Base-by-base conservation (phyloP, 441 rosid genomes). In the Hura crepitans region DNA sequence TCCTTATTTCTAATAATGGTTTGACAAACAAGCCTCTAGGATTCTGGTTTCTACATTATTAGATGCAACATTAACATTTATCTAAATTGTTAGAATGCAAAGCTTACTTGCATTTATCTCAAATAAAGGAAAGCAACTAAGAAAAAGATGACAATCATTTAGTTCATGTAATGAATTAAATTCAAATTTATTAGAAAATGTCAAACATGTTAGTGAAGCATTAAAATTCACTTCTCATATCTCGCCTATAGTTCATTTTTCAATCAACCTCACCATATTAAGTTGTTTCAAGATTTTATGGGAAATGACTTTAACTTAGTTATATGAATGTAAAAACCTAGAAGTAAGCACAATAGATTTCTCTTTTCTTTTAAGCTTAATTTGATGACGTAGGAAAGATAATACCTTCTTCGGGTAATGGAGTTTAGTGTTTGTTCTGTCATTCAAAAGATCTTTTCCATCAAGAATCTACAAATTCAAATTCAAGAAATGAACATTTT, bases 11-110 rank as follows among this genome's bases (percentile, higher is more conserved):
- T 97, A 43, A 93, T 94, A 55, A 90, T 93, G 13, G 94, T 93
- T 64, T 93, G 96, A 77, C 98, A 93, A 14, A 96, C 88, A 54
- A 93, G 90, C 69, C 96, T 87, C 96, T 96, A 93, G 17, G 98
- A 80, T 74, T 93, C 94, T 6, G 92, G 96, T 77, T 86, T 91
- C 97, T 89, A 85, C 68, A 65, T 66, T 64, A 58, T 60, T 25
- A 68, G 14, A 39, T 55, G 5, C 25, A 4, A 46, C 56, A 61
- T 65, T 2, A 68, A 33, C 1, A 62, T 53, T 10, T 31, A 62
- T 20, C 60, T 65, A 63, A 53, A 27, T 22, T 49, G 51, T 22
- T 14, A 64, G 22, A 22, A 2, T 13, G 17, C 53, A 28, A 28
- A 62, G 6, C 35, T 0, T 11, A 39, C 13, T 49, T 1, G 62